A percentile compares a stretch with the other conserved stretches of the same genome.
These are phyloP conservation scores for Acrocalymma vagum DNA, from an alignment of 2,329 filamentous ascomycete species.

Conservation along the genomic window DNA sequence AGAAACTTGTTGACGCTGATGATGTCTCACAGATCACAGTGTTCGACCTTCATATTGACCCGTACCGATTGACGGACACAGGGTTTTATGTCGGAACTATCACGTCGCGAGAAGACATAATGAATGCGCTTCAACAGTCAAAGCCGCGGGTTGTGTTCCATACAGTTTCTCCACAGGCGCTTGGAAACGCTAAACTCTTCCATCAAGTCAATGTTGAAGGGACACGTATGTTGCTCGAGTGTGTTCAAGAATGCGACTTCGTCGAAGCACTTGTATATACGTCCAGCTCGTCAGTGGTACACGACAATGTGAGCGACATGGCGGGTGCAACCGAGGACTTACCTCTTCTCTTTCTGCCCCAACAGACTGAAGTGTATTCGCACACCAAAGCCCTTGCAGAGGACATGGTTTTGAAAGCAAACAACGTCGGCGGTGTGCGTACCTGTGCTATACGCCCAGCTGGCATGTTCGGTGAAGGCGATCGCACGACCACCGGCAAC, in stretches of 20 bases:
- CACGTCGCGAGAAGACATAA: conserved; percentile 16
- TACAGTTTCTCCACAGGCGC: conserved; percentile 14
- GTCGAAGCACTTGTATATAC: conserved; percentile 26
- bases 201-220: conserved; percentile 17
- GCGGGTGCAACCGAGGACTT: conserved; percentile 14
- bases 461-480: conserved; percentile 21
- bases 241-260: not conserved
- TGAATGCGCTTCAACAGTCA: no score
- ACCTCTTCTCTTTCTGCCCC: conserved; percentile 16
- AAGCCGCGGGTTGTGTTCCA: conserved; percentile 14
- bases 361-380: conserved; percentile 24
- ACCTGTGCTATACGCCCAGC: conserved; percentile 20
- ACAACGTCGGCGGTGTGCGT: conserved; percentile 12
- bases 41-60: conserved; percentile 17
- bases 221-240: conserved; percentile 16
- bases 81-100: conserved; percentile 19
- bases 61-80: conserved; percentile 11
- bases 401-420: conserved; percentile 18
- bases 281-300: conserved; percentile 24
- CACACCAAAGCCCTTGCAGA: conserved; percentile 32
- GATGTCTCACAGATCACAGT: conserved; percentile 14
- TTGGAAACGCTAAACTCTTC: conserved; percentile 4
- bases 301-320: conserved; percentile 21
- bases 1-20: conserved; percentile 12
- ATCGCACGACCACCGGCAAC: no score